phyloP scores from a whole-genome alignment of 305 asterid genomes.

The Plantago coronopus region DNA sequence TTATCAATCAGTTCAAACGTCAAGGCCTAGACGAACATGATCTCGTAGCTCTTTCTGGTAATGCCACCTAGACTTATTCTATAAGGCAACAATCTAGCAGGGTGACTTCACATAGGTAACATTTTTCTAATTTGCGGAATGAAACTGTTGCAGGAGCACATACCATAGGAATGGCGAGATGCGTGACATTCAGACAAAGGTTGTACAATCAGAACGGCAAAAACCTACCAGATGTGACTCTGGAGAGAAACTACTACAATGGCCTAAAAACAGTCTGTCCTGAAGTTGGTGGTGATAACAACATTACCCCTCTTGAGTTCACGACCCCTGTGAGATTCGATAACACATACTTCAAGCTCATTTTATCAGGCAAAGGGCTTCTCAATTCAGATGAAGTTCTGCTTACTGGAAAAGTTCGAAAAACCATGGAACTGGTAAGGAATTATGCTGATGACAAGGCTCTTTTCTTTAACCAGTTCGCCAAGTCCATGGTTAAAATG shows the following conservation, averaged over 20 bases:
- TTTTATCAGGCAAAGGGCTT: constrained; percentile 65
- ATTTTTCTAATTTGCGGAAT: not conserved
- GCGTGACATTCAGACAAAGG: constrained; percentile 57
- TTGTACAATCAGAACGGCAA: constrained; percentile 75
- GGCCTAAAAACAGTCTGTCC: constrained; percentile 64
- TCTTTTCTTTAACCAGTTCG: constrained; percentile 64
- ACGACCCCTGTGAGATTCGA: constrained; percentile 73
- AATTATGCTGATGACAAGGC: constrained; percentile 56
- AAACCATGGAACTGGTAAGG: constrained; percentile 43
- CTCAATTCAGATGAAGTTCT: constrained; percentile 69
- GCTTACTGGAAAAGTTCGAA: constrained; percentile 44
- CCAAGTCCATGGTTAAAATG: constrained; percentile 77
- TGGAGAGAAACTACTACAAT: constrained; percentile 58
- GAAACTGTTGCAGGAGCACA: constrained; percentile 42
- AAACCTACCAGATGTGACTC: constrained; percentile 55
- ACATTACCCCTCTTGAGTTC: constrained; percentile 64
- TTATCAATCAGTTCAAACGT: constrained; percentile 42
- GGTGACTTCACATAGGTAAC: not conserved
- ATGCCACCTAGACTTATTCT: not conserved
- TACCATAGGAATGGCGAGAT: constrained; percentile 64
- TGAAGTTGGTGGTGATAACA: constrained; percentile 63
- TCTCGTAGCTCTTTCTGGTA: constrained; percentile 84
- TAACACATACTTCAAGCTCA: constrained; percentile 66
- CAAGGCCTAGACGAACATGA: constrained; percentile 67
- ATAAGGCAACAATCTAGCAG: not conserved